Evolutionary conservation across 768 basidiomycete species (phyloP).

Genomic region (Mrakia frigida): DNA sequence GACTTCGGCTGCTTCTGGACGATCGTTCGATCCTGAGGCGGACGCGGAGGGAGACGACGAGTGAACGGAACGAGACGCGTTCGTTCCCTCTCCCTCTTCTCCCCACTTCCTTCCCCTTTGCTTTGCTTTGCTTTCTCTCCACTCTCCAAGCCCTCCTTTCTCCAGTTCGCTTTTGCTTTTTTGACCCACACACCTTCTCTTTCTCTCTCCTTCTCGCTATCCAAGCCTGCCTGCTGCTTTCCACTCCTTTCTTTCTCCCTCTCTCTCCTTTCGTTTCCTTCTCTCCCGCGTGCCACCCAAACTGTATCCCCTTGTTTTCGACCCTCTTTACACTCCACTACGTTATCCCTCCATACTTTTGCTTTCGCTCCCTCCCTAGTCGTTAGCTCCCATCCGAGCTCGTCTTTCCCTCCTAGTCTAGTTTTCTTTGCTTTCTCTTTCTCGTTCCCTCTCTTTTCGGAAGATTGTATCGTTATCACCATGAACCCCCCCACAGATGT

Average conservation of each 20-base stretch:
- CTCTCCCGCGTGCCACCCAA: too few relatives aligned
- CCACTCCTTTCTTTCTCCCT: not conserved
- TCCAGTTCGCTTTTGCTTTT: not conserved
- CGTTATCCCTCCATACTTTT: too few relatives aligned
- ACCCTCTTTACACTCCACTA: too few relatives aligned
- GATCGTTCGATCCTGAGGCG: not conserved
- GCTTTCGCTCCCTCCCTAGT: too few relatives aligned
- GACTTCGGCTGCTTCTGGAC: not conserved
- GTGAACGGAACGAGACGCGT: not conserved
- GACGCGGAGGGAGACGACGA: slow-evolving; percentile 15
- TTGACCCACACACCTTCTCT: not conserved
- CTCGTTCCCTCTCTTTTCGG: too few relatives aligned
- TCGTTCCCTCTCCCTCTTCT: not conserved
- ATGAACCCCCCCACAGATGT: too few relatives aligned
- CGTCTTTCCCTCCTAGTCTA: too few relatives aligned
- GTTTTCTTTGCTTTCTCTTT: too few relatives aligned
- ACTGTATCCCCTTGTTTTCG: too few relatives aligned
- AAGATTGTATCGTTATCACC: too few relatives aligned
- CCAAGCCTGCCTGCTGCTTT: not conserved
- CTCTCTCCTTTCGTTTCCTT: not conserved
- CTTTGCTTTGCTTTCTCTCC: not conserved
- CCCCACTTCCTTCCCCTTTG: not conserved
- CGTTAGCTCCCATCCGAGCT: too few relatives aligned
- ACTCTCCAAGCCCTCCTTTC: too few relatives aligned
- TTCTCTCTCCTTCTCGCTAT: not conserved